Evolutionary conservation across 2,329 filamentous ascomycete genomes (phyloP), one percentile per base, ranked within the genome.

Genomic region (Phialophora tarda): DNA sequence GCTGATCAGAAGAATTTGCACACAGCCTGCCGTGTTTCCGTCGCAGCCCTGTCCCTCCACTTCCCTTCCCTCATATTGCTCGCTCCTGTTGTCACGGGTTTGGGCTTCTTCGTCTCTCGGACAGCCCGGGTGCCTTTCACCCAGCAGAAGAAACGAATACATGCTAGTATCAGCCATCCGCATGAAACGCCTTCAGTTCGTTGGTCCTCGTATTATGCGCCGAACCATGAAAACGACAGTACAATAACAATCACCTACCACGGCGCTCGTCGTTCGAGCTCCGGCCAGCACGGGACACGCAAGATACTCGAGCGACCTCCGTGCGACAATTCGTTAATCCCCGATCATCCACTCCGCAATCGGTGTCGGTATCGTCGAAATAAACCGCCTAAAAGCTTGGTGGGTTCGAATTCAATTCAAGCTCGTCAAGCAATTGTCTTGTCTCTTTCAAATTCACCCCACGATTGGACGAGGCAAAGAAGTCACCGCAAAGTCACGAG

Each of bases 191-290:
- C 34, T 32, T 47, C 32, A 50, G n/a, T 26, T 41, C 17, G 24
- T n/a, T 44, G 32, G 11, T 51, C 32, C 28, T 12, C 48, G 47
- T 28, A 51, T 53, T 51, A 12, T 53, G 23, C 59, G 54, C 51
- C 59, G 47, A 12, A 61, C 48, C 7, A 61, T 54, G 59, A 61
- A 47, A 12, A 17, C 34, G 6, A 38, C 30, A 17, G 59, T 61
- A 32, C 59, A 61, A 61, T 61, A 61, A 61, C 59, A 50, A 24
- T 53, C 1, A 26, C 17, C 28, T 23, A 53, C 11, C 23, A 61
- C 17, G 59, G 30, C 21, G 28, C 30, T 61, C 28, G 23, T 53
- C 30, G 28, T 24, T 44, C 14, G 38, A 44, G 38, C 38, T 44
- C 38, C 17, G 14, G 17, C 38, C 6, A 8, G 38, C 14, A 44